Evolutionary conservation across 2,329 filamentous ascomycete species (phyloP), one percentile per base, ranked within the genome.

Genomic region (Fusarium bulbicola): DNA sequence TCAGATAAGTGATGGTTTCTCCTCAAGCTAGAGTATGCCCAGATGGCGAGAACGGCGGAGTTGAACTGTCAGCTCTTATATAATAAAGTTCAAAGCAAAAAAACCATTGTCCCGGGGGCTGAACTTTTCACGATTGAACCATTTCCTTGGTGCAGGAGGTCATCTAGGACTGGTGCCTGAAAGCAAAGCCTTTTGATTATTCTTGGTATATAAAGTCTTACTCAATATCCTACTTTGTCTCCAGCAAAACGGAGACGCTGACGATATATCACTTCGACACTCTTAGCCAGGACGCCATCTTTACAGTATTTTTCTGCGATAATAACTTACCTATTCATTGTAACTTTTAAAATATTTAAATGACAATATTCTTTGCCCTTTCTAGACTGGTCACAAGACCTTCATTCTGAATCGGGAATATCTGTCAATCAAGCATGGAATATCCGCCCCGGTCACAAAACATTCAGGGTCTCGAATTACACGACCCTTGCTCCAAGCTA

Each of bases 401-500:
- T 28, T 32, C 43, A 36, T 34, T 42, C 49, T 28, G 6, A 63
- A 72, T 32, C 34, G 36, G 53, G 47, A 61, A 39, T 50, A 56
- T 46, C 47, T 36, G 16, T 26, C 47, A 57, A 47, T 20, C 42
- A 62, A 57, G 59, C 36, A 43, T 36, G 28, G 32, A 60, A 52
- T 32, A 57, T 43, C 20, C 28, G 56, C 49, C 56, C 59, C n/a
- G 36, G 56, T 54, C 56, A 42, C 42, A 20, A 39, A 39, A 21
- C 28, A 46, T 68, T 63, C 63, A 74, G 71, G 71, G 67, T 59
- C 59, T 74, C 67, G 67, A 74, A 49, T 57, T 57, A 45, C 37
- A 45, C n/a, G n/a, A 37, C 37, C 71, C 71, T 72, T 72, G 67
- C 50, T 40, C 11, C 28, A 43, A 60, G 42, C 67, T 64, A 69